phyloP scores from a whole-genome alignment of 495 filamentous ascomycete species.

The Hypoxylon trugodes region DNA sequence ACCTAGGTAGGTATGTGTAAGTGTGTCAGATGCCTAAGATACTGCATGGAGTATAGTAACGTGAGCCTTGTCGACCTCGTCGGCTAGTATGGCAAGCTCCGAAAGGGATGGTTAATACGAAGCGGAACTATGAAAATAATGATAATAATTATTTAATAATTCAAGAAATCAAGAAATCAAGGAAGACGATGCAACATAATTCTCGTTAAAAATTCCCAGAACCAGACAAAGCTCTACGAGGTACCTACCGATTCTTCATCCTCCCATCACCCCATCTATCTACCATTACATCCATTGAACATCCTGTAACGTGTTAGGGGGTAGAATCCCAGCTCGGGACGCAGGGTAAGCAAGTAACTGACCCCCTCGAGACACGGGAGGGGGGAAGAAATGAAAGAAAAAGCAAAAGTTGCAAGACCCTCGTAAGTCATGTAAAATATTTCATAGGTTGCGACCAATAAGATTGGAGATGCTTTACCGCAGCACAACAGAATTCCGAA shows the following conservation, averaged over 20 bases:
- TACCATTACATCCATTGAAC: background rate
- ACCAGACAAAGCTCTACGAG: constrained; percentile 31
- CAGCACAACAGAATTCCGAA: constrained; percentile 22
- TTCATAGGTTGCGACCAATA: constrained; percentile 12
- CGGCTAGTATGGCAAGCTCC: constrained; percentile 1
- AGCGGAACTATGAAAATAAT: no score
- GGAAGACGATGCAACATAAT: background rate
- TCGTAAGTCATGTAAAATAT: constrained; percentile 2
- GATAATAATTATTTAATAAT: no score
- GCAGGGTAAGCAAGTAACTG: constrained; percentile 23
- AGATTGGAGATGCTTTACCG: constrained; percentile 16
- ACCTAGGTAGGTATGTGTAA: background rate
- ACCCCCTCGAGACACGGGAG: constrained; percentile 26
- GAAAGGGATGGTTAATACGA: constrained; percentile 27
- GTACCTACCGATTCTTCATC: no score
- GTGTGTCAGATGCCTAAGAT: background rate
- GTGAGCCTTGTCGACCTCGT: background rate
- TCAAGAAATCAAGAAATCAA: background rate
- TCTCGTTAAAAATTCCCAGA: constrained; percentile 37
- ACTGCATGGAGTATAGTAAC: background rate
- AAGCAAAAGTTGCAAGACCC: constrained; percentile 18
- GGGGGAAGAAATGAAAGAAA: no score
- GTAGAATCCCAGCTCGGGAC: constrained; percentile 1
- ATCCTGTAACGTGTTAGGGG: constrained; percentile 19
- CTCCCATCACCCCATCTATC: constrained; percentile 1